phyloP scores from a whole-genome alignment of 192 early-diverging fungal species.

The Piromyces finnis region DNA sequence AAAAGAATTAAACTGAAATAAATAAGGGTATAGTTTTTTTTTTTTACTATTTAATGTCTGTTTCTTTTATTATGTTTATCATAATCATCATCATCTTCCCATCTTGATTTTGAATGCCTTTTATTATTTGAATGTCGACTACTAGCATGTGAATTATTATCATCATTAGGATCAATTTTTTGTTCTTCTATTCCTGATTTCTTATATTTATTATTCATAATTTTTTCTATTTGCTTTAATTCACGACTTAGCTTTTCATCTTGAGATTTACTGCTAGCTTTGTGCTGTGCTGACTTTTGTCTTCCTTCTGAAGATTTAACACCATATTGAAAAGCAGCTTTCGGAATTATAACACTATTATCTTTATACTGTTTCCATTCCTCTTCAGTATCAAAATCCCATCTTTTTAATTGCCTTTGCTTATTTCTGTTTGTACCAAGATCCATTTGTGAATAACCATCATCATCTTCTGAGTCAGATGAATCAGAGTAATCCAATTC shows the following conservation, averaged over 20 bases:
- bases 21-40: too few relatives aligned
- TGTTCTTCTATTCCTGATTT: neutral
- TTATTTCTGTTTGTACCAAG: slow-evolving; percentile 53
- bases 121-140: neutral
- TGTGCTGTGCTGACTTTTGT: slow-evolving; percentile 11
- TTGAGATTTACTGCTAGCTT: slow-evolving; percentile 18
- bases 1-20: too few relatives aligned
- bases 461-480: slow-evolving; percentile 9
- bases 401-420: slow-evolving; percentile 42
- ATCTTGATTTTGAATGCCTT: neutral
- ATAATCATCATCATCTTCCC: neutral
- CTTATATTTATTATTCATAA: slow-evolving; percentile 15
- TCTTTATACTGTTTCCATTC: slow-evolving; percentile 58
- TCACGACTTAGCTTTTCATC: slow-evolving; percentile 26
- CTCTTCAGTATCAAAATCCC: slow-evolving; percentile 65
- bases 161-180: neutral
- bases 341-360: slow-evolving; percentile 46
- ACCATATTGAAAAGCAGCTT: slow-evolving; percentile 59
- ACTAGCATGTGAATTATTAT: neutral
- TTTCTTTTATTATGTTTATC: neutral
- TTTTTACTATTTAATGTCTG: neutral
- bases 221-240: slow-evolving; percentile 18
- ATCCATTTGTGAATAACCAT: slow-evolving; percentile 33
- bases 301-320: slow-evolving; percentile 51
- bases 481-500: slow-evolving; percentile 17